Evolutionary conservation across 2,329 filamentous ascomycete species (phyloP), one percentile per base, ranked within the genome.

Genomic region (Fusarium sp.): DNA sequence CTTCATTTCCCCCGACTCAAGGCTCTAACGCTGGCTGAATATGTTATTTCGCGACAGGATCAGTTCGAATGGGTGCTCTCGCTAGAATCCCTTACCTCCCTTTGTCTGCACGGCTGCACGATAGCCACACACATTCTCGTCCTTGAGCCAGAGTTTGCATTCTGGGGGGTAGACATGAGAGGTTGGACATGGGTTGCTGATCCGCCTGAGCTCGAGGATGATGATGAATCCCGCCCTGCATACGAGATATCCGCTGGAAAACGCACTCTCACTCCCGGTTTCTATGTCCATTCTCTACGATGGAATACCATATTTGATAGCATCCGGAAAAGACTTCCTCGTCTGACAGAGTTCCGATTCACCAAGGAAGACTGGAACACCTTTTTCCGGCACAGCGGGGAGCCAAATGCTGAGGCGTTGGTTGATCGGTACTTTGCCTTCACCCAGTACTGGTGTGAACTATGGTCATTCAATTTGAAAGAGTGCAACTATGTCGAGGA

Each of bases 61-160:
- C 77, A 81, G 1, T 72, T 78, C 14, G 74, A 78, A 7, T 81
- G 77, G 80, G 70, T 80, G 0, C 62, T 79, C 2, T 11, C 56
- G 0, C 73, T 76, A 8, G 25, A 48, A 5, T 64, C 75, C 1
- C 64, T 80, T 0, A 59, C 18, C 1, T 45, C 27, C 0, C 60
- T 80, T 1, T 34, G 61, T 0, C 30, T 80, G 3, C 48, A 71
- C 14, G 45, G 13, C 1, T 79, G 76, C 39, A 66, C 20, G 7
- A 65, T 57, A 50, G 72, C 43, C 0, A 72, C 75, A 0, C 66
- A 77, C 8, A 59, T 66, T 3, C 11, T 20, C 7, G 43, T 56
- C 3, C 2, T 20, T 0, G 27, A 34, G 1, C 7, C 41, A 0
- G 27, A 48, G 0, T 25, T 67, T 3, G 8, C 4, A 4, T 0